A percentile compares a stretch with the other conserved stretches of the same genome.
Conservation (phyloP, 441 rosid species). For the Adansonia gregorii region DNA sequence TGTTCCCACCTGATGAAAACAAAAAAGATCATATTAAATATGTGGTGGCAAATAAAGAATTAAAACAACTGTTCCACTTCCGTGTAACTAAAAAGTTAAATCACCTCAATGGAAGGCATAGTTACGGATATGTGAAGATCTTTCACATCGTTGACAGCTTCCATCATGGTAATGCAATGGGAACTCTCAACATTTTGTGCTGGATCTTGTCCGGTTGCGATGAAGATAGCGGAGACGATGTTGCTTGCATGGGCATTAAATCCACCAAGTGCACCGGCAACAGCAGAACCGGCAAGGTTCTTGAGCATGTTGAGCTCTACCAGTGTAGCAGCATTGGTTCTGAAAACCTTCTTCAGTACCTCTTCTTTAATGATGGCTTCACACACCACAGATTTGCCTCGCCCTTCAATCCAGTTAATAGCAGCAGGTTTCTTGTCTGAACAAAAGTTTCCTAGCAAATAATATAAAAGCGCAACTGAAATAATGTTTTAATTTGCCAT, state of each 20-base stretch:
- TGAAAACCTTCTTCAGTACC: constrained; percentile 70
- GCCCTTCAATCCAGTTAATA: constrained; percentile 92
- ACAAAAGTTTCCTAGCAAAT: constrained; percentile 68
- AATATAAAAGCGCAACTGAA: neutral
- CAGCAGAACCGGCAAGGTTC: constrained; percentile 83
- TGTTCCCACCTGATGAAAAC: constrained; percentile 67
- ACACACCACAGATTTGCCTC: constrained; percentile 88
- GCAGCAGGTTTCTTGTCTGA: constrained; percentile 95
- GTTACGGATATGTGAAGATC: constrained; percentile 86
- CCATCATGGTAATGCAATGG: constrained; percentile 96
- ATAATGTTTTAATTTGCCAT: too few species aligned
- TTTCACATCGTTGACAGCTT: constrained; percentile 76
- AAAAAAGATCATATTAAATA: neutral
- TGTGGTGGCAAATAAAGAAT: neutral
- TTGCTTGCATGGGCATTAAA: constrained; percentile 95
- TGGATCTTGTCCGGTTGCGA: constrained; percentile 97
- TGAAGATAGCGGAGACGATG: constrained; percentile 79
- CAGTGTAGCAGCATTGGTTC: constrained; percentile 68
- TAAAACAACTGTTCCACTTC: neutral
- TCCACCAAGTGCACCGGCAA: constrained; percentile 93
- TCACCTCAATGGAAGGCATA: constrained; percentile 91
- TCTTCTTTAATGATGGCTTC: constrained; percentile 85
- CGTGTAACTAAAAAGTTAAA: neutral
- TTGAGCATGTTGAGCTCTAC: constrained; percentile 87
- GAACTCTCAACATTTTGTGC: constrained; percentile 95